Evolutionary conservation across 129 eudicot species (phyloP).

Genomic region (Mikania micrantha): DNA sequence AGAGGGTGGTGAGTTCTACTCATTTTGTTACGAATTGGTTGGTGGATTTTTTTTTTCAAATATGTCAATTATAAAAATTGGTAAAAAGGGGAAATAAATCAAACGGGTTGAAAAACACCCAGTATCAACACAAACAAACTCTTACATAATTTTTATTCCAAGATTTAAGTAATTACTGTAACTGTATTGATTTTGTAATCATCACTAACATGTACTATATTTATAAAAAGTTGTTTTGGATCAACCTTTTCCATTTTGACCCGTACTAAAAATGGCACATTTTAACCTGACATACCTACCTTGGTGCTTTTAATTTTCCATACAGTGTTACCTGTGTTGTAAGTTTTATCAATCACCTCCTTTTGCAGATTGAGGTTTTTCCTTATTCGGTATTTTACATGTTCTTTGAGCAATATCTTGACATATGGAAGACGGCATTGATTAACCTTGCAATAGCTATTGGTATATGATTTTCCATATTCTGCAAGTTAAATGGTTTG

Average conservation of each 20-base stretch:
- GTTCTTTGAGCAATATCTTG: constrained; percentile 96
- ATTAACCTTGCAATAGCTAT: constrained; percentile 81
- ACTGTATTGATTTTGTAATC: not conserved
- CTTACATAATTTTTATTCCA: not conserved
- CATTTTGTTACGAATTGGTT: not conserved
- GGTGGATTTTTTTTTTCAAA: not conserved
- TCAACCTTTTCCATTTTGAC: not conserved
- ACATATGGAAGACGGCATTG: constrained; percentile 94
- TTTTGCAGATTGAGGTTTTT: constrained; percentile 78
- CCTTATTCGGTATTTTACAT: constrained; percentile 94
- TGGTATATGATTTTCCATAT: constrained; percentile 43
- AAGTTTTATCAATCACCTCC: constrained; percentile 1
- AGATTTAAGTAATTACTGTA: not conserved
- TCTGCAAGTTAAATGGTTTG: not conserved
- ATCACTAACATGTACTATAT: not conserved
- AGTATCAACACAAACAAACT: not conserved
- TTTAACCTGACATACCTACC: not conserved
- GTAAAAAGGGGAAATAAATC: not conserved
- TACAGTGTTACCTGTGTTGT: not conserved
- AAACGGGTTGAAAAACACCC: not conserved
- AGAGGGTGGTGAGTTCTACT: not conserved
- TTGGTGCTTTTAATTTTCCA: not conserved
- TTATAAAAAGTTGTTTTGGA: not conserved
- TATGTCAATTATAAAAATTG: not conserved
- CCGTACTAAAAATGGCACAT: not conserved